Conservation (phyloP, 441 rosid species). For the Adansonia madagascariensis region DNA sequence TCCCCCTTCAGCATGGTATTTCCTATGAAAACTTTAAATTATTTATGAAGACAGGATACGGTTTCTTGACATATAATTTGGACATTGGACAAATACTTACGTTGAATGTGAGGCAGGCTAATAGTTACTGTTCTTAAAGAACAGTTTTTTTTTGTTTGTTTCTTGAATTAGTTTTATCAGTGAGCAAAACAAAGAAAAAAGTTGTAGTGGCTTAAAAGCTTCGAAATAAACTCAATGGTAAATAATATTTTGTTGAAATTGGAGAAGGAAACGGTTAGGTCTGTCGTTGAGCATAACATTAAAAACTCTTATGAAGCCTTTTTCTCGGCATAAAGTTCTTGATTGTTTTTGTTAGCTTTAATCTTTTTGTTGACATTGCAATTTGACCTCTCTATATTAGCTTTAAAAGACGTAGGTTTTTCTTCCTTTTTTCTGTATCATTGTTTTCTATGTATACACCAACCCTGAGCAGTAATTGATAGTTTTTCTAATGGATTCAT, state of each 20-base stretch:
- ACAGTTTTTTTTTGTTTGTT: not conserved
- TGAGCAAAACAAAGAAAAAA: not conserved
- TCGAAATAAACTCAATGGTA: not conserved
- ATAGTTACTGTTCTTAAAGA: not conserved
- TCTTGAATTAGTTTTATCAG: conserved; percentile 1
- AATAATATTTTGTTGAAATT: not conserved
- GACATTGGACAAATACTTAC: not conserved
- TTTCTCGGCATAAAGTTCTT: not conserved
- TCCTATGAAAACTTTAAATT: conserved; percentile 21
- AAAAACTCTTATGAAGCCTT: not conserved
- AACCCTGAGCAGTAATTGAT: not conserved
- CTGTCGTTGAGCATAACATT: not conserved
- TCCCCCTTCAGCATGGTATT: conserved; percentile 21
- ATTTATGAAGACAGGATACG: conserved; percentile 10
- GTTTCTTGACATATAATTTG: conserved; percentile 19
- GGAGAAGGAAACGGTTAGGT: not conserved
- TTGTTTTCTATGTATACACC: not conserved
- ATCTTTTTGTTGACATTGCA: not conserved
- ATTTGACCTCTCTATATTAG: conserved; percentile 2
- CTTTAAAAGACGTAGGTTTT: not conserved
- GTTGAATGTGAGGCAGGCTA: conserved; percentile 5
- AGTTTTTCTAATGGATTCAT: not conserved
- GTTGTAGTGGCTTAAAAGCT: not conserved
- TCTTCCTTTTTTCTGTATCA: not conserved
- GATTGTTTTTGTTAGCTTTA: conserved; percentile 2